Conservation (phyloP, 805 yeast species). For the Ogataea paradorogensis region DNA sequence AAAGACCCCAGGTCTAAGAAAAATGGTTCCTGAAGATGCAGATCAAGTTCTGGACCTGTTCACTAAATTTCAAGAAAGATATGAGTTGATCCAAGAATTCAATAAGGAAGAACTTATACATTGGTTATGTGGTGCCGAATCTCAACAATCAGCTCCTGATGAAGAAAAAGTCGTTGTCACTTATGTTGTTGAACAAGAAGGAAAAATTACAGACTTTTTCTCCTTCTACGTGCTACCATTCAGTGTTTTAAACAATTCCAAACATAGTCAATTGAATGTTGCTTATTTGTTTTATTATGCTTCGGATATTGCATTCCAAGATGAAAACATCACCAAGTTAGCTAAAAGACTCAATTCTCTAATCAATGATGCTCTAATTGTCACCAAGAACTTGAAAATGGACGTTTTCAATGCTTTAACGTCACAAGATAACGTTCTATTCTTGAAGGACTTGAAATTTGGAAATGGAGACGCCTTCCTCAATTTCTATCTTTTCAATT, state of each 20-base stretch:
- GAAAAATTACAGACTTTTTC: slow-evolving; percentile 79
- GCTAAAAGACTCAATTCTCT: slow-evolving; percentile 58
- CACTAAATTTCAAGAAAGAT: slow-evolving; percentile 59
- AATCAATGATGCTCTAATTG: slow-evolving; percentile 70
- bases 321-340: slow-evolving; percentile 42
- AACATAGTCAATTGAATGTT: slow-evolving; percentile 68
- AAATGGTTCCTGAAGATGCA: slow-evolving; percentile 57
- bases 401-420: slow-evolving; percentile 95
- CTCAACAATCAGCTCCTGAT: slow-evolving; percentile 18
- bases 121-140: slow-evolving; percentile 65
- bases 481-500: slow-evolving; percentile 90
- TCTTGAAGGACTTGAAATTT: slow-evolving; percentile 79
- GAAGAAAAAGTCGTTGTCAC: slow-evolving; percentile 59
- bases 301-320: slow-evolving; percentile 55
- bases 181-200: slow-evolving; percentile 70
- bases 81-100: slow-evolving; percentile 71
- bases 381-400: slow-evolving; percentile 63
- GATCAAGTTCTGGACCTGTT: slow-evolving; percentile 61
- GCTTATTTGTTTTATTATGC: slow-evolving; percentile 93
- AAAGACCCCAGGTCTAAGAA: slow-evolving; percentile 53
- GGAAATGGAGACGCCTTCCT: slow-evolving; percentile 92
- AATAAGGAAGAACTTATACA: slow-evolving; percentile 65
- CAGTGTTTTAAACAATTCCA: slow-evolving; percentile 65
- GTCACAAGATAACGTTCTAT: slow-evolving; percentile 82
- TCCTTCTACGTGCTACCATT: slow-evolving; percentile 89